These are phyloP conservation scores for Apiosordaria backusii DNA, from an alignment of 495 filamentous ascomycete genomes.

Conservation along the genomic window DNA sequence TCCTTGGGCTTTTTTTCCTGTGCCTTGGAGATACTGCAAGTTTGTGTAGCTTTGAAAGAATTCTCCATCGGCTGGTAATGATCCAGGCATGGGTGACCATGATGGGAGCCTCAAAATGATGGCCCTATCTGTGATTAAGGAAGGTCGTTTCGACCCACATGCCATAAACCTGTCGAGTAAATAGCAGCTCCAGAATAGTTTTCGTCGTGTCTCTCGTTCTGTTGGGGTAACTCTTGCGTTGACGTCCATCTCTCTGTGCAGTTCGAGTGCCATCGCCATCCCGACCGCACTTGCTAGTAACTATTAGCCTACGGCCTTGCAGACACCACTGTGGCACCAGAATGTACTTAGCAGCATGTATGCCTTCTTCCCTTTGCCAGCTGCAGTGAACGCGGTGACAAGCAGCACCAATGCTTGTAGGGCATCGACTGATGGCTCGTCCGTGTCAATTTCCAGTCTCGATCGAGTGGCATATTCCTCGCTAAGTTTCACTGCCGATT, in stretches of 20 bases:
- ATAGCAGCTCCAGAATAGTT: constrained; percentile 82
- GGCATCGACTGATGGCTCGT: constrained; percentile 72
- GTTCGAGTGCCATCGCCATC: constrained; percentile 74
- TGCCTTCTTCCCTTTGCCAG: constrained; percentile 76
- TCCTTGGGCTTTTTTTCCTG: constrained; percentile 63
- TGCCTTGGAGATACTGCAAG: constrained; percentile 62
- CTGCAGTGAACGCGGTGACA: constrained; percentile 67
- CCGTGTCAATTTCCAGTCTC: constrained; percentile 65
- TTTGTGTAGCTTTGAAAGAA: constrained; percentile 73
- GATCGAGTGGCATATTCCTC: constrained; percentile 67
- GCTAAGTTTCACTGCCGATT: constrained; percentile 55
- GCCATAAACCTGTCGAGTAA: constrained; percentile 75
- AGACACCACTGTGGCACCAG: not conserved
- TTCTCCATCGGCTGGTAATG: constrained; percentile 64
- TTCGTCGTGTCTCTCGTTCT: constrained; percentile 69
- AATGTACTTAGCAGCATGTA: constrained; percentile 77
- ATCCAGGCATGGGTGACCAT: constrained; percentile 54
- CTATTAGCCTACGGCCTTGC: constrained; percentile 1
- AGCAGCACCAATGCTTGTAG: constrained; percentile 75
- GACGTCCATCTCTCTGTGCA: constrained; percentile 66
- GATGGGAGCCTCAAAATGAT: constrained; percentile 69
- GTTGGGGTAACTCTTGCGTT: constrained; percentile 52
- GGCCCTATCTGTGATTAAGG: constrained; percentile 69
- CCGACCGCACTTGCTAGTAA: constrained; percentile 66
- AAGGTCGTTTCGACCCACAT: constrained; percentile 74